Conservation (phyloP, 208 protist species). For the Trypanosomatidae sp. region DNA sequence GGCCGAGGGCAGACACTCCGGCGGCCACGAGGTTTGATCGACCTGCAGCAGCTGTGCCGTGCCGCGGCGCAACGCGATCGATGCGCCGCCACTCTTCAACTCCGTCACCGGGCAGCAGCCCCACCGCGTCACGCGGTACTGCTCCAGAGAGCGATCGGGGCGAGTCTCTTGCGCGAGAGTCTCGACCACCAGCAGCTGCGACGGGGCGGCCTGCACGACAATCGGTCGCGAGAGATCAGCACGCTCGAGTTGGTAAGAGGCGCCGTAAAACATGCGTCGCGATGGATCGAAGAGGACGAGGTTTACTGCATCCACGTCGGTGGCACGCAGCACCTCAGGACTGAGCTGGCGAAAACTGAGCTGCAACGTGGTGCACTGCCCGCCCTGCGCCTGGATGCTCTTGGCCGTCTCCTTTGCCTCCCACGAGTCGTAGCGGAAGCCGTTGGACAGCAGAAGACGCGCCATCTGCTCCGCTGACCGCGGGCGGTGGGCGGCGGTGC, state of each 20-base stretch:
- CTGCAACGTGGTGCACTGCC: slow-evolving; percentile 36
- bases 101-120: slow-evolving; percentile 39
- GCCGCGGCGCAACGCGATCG: slow-evolving; percentile 47
- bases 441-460: slow-evolving; percentile 80
- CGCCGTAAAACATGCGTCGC: slow-evolving; percentile 63
- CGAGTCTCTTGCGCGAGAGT: slow-evolving; percentile 42
- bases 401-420: slow-evolving; percentile 50
- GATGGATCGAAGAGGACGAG: slow-evolving; percentile 67
- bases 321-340: slow-evolving; percentile 22
- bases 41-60: slow-evolving; percentile 75
- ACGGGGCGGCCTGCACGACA: slow-evolving; percentile 51
- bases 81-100: slow-evolving; percentile 20
- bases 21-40: slow-evolving; percentile 52
- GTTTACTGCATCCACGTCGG: slow-evolving; percentile 50
- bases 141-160: slow-evolving; percentile 28
- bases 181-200: slow-evolving; percentile 72
- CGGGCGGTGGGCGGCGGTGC: slow-evolving; percentile 19
- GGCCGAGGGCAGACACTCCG: slow-evolving; percentile 25
- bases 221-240: slow-evolving; percentile 34
- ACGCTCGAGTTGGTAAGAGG: slow-evolving; percentile 50
- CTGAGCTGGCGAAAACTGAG: slow-evolving; percentile 34
- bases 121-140: slow-evolving; percentile 61
- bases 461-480: slow-evolving; percentile 85
- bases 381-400: slow-evolving; percentile 34
- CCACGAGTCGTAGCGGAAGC: slow-evolving; percentile 86